These are phyloP conservation scores for Solanum tarapatanum DNA, from an alignment of 257 asterid genomes.

Conservation along the genomic window DNA sequence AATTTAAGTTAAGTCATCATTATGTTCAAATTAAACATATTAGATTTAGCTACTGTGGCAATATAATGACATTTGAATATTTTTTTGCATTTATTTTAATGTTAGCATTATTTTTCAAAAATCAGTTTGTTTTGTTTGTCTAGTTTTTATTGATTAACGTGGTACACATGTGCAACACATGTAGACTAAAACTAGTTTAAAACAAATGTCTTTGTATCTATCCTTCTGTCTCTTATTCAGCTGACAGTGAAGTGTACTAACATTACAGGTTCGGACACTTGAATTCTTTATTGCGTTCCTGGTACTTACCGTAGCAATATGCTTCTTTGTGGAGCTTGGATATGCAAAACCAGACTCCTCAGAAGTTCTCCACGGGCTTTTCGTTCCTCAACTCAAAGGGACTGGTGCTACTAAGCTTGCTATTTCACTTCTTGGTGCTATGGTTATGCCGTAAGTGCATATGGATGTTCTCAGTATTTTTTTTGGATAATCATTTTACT, in stretches of 20 bases:
- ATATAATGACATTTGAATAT: background rate
- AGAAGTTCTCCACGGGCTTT: constrained; percentile 70
- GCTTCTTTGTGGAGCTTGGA: constrained; percentile 78
- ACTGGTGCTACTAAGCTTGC: constrained; percentile 85
- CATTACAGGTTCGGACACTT: constrained; percentile 77
- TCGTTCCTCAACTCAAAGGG: constrained; percentile 83
- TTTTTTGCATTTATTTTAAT: background rate
- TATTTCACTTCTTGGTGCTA: constrained; percentile 91
- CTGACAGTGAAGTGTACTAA: background rate
- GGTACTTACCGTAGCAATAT: constrained; percentile 68
- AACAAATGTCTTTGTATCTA: background rate
- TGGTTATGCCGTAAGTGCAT: constrained; percentile 94
- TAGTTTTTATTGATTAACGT: background rate
- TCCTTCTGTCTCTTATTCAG: background rate
- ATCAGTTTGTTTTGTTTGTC: background rate
- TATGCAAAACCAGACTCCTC: constrained; percentile 65
- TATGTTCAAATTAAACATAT: background rate
- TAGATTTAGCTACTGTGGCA: background rate
- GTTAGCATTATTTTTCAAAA: background rate
- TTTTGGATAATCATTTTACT: background rate
- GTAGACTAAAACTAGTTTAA: background rate
- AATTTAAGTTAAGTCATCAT: background rate
- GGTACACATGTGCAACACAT: background rate
- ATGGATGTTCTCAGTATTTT: background rate
- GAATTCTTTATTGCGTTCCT: constrained; percentile 73